A percentile compares a stretch with the other conserved stretches of the same genome.
Evolutionary conservation across 495 filamentous ascomycete species (phyloP).

Genomic region (Sabuloglossum arenarium): DNA sequence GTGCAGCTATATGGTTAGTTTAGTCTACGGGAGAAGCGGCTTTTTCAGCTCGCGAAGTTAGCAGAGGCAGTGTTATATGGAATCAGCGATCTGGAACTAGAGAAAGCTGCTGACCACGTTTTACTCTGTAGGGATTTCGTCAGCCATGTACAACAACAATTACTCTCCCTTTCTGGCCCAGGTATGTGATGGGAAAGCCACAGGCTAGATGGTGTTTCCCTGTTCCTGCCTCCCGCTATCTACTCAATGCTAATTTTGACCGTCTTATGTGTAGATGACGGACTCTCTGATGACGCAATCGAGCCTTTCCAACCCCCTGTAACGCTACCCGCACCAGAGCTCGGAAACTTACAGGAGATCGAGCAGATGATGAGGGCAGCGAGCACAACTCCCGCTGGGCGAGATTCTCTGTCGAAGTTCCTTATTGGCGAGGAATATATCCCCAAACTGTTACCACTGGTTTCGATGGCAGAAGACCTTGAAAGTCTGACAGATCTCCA

Average conservation of each 20-base stretch:
- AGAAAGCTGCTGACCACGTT: not conserved
- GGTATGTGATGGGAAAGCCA: slow-evolving; percentile 17
- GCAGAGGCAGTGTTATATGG: not conserved
- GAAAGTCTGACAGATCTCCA: slow-evolving; percentile 75
- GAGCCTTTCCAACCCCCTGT: slow-evolving; percentile 44
- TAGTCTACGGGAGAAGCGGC: not conserved
- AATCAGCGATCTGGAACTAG: not conserved
- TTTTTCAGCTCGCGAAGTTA: not conserved
- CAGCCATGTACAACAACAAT: slow-evolving; percentile 53
- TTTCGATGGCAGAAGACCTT: slow-evolving; percentile 72
- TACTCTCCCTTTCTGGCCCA: slow-evolving; percentile 28
- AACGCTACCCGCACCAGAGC: slow-evolving; percentile 52
- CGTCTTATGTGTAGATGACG: slow-evolving; percentile 40
- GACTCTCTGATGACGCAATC: slow-evolving; percentile 69
- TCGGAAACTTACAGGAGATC: slow-evolving; percentile 63
- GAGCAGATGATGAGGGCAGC: slow-evolving; percentile 61
- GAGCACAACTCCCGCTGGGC: slow-evolving; percentile 48
- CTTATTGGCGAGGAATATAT: slow-evolving; percentile 76
- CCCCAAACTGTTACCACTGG: slow-evolving; percentile 61
- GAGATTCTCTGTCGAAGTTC: slow-evolving; percentile 77
- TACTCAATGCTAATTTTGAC: slow-evolving; percentile 2
- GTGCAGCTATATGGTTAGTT: slow-evolving; percentile 68
- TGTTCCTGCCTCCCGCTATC: not conserved
- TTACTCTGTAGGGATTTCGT: slow-evolving; percentile 61
- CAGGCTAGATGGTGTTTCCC: not conserved